These are phyloP conservation scores for Cudoniella acicularis DNA, from an alignment of 495 filamentous ascomycete species.

Conservation along the genomic window DNA sequence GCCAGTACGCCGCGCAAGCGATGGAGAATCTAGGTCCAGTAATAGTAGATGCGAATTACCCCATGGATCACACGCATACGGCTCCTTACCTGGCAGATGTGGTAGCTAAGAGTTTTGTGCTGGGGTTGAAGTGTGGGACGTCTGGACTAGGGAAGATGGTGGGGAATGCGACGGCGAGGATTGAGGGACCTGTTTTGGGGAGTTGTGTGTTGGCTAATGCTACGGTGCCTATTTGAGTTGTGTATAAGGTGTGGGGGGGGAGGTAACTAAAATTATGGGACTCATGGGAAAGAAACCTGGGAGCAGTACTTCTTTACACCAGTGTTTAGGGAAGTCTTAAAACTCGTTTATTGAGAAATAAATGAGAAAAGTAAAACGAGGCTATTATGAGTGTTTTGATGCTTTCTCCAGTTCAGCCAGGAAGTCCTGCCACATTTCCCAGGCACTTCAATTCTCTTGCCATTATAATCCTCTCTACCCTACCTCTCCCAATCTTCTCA, in stretches of 20 bases:
- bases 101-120: slow-evolving; percentile 39
- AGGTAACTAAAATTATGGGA: too few species aligned
- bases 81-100: slow-evolving; percentile 47
- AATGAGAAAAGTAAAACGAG: too few species aligned
- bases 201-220: slow-evolving; percentile 29
- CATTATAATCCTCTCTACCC: too few species aligned
- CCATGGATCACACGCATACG: slow-evolving; percentile 60
- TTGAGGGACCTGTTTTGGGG: slow-evolving; percentile 27
- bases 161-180: slow-evolving; percentile 29
- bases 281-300: too few species aligned
- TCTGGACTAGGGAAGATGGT: slow-evolving; percentile 25
- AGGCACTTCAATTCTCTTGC: too few species aligned
- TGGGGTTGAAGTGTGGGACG: slow-evolving; percentile 36
- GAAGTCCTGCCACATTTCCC: too few species aligned
- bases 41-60: slow-evolving; percentile 47
- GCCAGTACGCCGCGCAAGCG: slow-evolving; percentile 47
- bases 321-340: too few species aligned
- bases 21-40: slow-evolving; percentile 39
- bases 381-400: too few species aligned
- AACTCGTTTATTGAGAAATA: too few species aligned
- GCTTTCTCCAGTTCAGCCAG: too few species aligned
- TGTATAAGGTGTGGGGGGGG: slow-evolving; percentile 1
- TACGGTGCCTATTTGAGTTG: slow-evolving; percentile 27
- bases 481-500: too few species aligned
- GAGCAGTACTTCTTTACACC: too few species aligned